Evolutionary conservation across 2,329 filamentous ascomycete species (phyloP).

Genomic region (Exophiala spinifera): DNA sequence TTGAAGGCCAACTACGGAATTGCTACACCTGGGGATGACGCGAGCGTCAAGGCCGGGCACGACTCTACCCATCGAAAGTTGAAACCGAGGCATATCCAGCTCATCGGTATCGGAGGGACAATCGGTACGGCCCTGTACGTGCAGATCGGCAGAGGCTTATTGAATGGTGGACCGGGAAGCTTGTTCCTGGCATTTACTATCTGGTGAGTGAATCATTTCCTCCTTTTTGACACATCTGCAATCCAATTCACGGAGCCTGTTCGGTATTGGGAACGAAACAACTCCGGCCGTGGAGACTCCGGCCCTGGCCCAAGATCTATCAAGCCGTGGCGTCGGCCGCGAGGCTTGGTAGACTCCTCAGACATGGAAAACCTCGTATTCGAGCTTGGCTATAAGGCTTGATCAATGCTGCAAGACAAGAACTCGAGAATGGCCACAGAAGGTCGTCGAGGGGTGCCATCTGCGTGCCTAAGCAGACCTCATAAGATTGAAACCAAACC

Average conservation of each 20-base stretch:
- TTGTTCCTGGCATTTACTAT: conserved; percentile 46
- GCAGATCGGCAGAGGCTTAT: conserved; percentile 41
- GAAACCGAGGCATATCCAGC: conserved; percentile 45
- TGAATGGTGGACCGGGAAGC: conserved; percentile 42
- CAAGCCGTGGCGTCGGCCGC: too few relatives aligned
- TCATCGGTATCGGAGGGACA: conserved; percentile 48
- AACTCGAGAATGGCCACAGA: too few relatives aligned
- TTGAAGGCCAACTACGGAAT: conserved; percentile 28
- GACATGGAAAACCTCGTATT: neutral
- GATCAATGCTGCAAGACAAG: neutral
- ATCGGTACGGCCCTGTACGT: conserved; percentile 46
- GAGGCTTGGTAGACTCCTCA: too few relatives aligned
- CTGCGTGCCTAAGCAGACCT: too few relatives aligned
- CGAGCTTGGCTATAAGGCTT: neutral
- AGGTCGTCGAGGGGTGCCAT: too few relatives aligned
- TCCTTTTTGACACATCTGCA: neutral
- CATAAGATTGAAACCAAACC: too few relatives aligned
- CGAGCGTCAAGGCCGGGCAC: conserved; percentile 15
- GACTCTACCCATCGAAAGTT: conserved; percentile 35
- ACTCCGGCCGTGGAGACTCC: neutral
- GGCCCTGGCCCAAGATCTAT: too few relatives aligned
- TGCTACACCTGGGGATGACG: conserved; percentile 5
- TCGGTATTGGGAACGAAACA: neutral
- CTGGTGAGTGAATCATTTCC: conserved; percentile 37
- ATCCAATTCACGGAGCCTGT: neutral